These are phyloP conservation scores for Diaporthe amygdali DNA, from an alignment of 2,329 filamentous ascomycete genomes.

Conservation along the genomic window DNA sequence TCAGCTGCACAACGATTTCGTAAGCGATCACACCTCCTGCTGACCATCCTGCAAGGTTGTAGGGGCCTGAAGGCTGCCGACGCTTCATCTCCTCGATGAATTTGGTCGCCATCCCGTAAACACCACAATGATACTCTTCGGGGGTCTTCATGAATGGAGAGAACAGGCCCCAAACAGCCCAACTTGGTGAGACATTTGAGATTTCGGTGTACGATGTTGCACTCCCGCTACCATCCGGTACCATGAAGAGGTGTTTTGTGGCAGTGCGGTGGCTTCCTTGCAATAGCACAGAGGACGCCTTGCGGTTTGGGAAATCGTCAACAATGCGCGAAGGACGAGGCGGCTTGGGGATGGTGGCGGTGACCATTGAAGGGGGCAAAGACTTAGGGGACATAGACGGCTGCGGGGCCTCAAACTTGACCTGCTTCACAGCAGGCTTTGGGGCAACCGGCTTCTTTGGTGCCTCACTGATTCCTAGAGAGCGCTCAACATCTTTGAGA, in stretches of 20 bases:
- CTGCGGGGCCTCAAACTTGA: slow-evolving; percentile 31
- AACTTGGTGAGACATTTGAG: slow-evolving; percentile 51
- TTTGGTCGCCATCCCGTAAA: slow-evolving; percentile 67
- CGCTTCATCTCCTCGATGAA: slow-evolving; percentile 74
- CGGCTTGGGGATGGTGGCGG: slow-evolving; percentile 52
- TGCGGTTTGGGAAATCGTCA: slow-evolving; percentile 55
- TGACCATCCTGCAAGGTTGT: slow-evolving; percentile 76
- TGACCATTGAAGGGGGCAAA: slow-evolving; percentile 30
- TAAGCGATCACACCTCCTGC: slow-evolving; percentile 77
- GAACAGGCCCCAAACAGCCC: slow-evolving; percentile 64
- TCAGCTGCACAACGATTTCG: slow-evolving; percentile 67
- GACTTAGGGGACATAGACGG: slow-evolving; percentile 27
- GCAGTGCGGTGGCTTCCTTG: slow-evolving; percentile 57
- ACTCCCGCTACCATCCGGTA: slow-evolving; percentile 61
- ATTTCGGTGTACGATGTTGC: slow-evolving; percentile 73
- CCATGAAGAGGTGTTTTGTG: slow-evolving; percentile 56
- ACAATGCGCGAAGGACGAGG: slow-evolving; percentile 41
- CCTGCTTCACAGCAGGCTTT: slow-evolving; percentile 33
- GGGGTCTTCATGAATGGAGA: slow-evolving; percentile 75
- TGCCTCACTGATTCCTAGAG: slow-evolving; percentile 58
- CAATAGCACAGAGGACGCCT: slow-evolving; percentile 50
- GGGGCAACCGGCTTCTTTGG: slow-evolving; percentile 40
- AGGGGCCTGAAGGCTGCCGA: slow-evolving; percentile 72
- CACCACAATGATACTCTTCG: slow-evolving; percentile 67
- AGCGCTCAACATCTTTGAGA: slow-evolving; percentile 69